These are phyloP conservation scores for Nemania sp. DNA, from an alignment of 2,329 filamentous ascomycete genomes.

Conservation along the genomic window DNA sequence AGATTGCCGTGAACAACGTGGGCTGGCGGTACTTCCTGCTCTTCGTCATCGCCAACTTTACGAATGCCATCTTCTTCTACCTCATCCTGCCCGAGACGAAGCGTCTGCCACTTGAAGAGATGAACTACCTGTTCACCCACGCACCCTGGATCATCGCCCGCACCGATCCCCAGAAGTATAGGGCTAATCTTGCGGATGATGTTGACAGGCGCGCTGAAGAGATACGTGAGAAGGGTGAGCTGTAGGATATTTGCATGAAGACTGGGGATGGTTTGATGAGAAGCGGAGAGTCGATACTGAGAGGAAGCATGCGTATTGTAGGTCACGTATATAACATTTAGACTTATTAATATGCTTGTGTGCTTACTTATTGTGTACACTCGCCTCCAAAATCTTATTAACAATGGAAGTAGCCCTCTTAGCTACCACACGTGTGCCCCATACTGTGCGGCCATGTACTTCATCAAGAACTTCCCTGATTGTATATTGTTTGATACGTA, in stretches of 20 bases:
- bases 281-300: not conserved
- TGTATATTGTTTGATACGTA: too few species aligned
- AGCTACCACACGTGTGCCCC: too few species aligned
- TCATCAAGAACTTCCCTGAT: too few species aligned
- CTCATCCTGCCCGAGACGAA: conserved; percentile 73
- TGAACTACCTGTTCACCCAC: conserved; percentile 73
- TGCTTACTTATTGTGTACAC: too few species aligned
- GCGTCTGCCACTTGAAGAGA: conserved; percentile 72
- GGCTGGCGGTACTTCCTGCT: conserved; percentile 69
- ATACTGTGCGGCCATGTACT: too few species aligned
- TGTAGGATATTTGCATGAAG: conserved; percentile 9
- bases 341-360: too few species aligned
- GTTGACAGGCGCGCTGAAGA: conserved; percentile 69
- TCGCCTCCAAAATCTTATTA: too few species aligned
- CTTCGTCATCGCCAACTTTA: conserved; percentile 74
- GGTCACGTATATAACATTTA: too few species aligned
- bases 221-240: conserved; percentile 63
- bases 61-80: conserved; percentile 65
- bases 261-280: not conserved
- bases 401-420: too few species aligned
- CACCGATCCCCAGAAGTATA: conserved; percentile 65
- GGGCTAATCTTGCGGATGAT: conserved; percentile 60
- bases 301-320: too few species aligned
- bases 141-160: conserved; percentile 72
- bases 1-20: conserved; percentile 63